Conservation (phyloP, 2,329 filamentous ascomycete species). For the Pestalotiopsis sp. region DNA sequence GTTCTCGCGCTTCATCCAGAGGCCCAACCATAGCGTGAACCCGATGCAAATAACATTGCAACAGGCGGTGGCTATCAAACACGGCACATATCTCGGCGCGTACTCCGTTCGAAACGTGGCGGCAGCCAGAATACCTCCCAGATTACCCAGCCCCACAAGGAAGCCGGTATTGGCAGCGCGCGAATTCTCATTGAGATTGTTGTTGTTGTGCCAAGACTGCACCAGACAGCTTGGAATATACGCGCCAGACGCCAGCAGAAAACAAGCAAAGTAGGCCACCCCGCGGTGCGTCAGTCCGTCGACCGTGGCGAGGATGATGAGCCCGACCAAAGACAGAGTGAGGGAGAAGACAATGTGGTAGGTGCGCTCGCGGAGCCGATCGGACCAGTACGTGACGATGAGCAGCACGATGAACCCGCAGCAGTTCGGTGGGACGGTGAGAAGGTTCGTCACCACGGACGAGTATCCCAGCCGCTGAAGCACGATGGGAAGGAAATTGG, state of each 20-base stretch:
- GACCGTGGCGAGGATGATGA: slow-evolving; percentile 43
- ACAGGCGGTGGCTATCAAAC: slow-evolving; percentile 38
- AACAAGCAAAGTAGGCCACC: slow-evolving; percentile 50
- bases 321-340: slow-evolving; percentile 39
- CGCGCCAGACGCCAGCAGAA: slow-evolving; percentile 43
- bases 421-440: slow-evolving; percentile 48
- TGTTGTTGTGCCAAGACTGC: slow-evolving; percentile 53
- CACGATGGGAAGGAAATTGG: slow-evolving; percentile 50
- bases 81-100: slow-evolving; percentile 48
- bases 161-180: slow-evolving; percentile 48
- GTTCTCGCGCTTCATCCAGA: slow-evolving; percentile 48
- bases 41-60: slow-evolving; percentile 43
- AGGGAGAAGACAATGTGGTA: slow-evolving; percentile 41
- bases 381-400: slow-evolving; percentile 41
- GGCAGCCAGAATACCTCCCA: slow-evolving; percentile 28
- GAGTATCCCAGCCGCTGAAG: slow-evolving; percentile 43
- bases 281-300: slow-evolving; percentile 40
- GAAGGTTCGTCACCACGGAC: slow-evolving; percentile 46
- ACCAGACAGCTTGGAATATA: slow-evolving; percentile 49
- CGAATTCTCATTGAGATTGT: slow-evolving; percentile 49
- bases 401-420: slow-evolving; percentile 47
- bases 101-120: slow-evolving; percentile 48
- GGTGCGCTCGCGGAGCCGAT: slow-evolving; percentile 44
- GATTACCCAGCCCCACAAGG: slow-evolving; percentile 47
- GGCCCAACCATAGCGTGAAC: slow-evolving; percentile 36